These are phyloP conservation scores for Mucor circinelloides DNA, from an alignment of 371 early-diverging fungal genomes.

Conservation along the genomic window DNA sequence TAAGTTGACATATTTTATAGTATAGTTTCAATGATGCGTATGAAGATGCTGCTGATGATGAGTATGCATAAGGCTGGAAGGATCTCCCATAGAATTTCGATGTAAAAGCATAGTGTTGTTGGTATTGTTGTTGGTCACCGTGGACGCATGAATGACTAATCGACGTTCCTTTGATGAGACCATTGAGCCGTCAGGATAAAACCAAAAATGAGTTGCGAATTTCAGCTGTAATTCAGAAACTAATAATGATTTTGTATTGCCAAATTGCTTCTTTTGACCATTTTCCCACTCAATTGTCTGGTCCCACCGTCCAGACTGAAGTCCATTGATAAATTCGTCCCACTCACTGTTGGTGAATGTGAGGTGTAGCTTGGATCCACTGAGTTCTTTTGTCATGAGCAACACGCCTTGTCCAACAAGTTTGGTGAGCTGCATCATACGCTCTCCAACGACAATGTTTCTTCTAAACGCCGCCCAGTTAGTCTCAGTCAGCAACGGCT, in stretches of 20 bases:
- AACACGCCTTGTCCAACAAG: slow-evolving; percentile 47
- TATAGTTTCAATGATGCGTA: background rate
- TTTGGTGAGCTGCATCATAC: slow-evolving; percentile 50
- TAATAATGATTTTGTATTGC: slow-evolving; percentile 17
- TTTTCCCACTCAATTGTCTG: slow-evolving; percentile 32
- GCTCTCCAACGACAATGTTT: slow-evolving; percentile 53
- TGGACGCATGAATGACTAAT: slow-evolving; percentile 11
- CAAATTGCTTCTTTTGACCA: slow-evolving; percentile 7
- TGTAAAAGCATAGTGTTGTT: background rate
- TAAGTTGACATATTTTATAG: background rate
- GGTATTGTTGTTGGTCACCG: slow-evolving; percentile 2
- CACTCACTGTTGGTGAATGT: slow-evolving; percentile 57
- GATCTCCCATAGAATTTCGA: slow-evolving; percentile 7
- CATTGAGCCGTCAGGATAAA: slow-evolving; percentile 31
- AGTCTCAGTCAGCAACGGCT: slow-evolving; percentile 43
- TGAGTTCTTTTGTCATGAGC: slow-evolving; percentile 53
- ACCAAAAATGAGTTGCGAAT: slow-evolving; percentile 42
- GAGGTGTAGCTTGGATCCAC: slow-evolving; percentile 51
- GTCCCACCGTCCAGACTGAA: slow-evolving; percentile 41
- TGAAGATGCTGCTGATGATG: background rate
- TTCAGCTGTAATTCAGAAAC: slow-evolving; percentile 39
- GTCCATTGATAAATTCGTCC: slow-evolving; percentile 50
- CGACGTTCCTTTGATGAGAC: slow-evolving; percentile 26
- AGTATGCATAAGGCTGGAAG: background rate
- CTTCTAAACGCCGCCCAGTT: slow-evolving; percentile 57